Evolutionary conservation across 108 stramenopile species (phyloP).

Genomic region (Parietichytrium sp.): DNA sequence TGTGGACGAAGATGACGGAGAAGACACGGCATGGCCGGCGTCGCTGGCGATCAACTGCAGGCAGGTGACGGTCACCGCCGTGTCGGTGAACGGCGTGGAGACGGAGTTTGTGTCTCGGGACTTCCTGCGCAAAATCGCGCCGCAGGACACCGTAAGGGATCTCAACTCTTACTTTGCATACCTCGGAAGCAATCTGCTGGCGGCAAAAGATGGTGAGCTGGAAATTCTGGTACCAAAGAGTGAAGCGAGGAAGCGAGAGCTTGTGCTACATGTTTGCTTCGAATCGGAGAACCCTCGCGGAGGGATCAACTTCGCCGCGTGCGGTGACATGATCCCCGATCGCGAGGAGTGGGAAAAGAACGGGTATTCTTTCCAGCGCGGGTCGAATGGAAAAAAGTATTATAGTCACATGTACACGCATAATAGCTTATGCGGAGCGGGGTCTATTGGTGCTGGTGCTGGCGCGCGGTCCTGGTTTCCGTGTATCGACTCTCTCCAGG

Average conservation of each 20-base stretch:
- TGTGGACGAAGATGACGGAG: too few relatives aligned
- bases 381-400: not conserved
- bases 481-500: not conserved
- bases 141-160: not conserved
- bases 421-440: not conserved
- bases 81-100: not conserved
- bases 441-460: not conserved
- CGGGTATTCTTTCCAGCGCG: not conserved
- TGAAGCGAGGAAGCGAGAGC: not conserved
- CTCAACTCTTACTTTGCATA: conserved; percentile 21
- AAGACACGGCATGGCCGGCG: too few relatives aligned
- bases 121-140: not conserved
- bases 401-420: not conserved
- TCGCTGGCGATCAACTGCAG: conserved; percentile 22
- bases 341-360: not conserved
- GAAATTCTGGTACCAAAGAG: not conserved
- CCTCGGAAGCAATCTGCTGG: not conserved
- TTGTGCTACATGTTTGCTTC: not conserved
- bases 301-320: not conserved
- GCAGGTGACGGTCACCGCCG: not conserved
- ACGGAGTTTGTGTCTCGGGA: not conserved
- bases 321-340: too few relatives aligned
- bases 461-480: conserved; percentile 31
- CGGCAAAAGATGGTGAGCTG: conserved; percentile 2
- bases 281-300: not conserved